Base-by-base conservation (phyloP, 257 asterid genomes). In the Knoxia roxburghii region DNA sequence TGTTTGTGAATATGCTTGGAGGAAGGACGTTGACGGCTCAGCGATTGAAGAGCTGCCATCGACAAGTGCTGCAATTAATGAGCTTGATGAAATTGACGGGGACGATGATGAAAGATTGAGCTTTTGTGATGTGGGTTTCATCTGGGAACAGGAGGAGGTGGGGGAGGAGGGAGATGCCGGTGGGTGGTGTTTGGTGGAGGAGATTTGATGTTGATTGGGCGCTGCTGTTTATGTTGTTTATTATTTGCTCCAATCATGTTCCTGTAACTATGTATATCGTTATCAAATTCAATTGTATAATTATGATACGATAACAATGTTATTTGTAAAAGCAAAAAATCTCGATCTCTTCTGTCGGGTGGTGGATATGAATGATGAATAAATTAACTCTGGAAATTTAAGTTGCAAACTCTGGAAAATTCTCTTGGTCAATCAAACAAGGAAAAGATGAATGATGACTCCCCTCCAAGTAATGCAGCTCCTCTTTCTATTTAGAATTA, bases 181-280 rank as follows among this genome's bases (percentile, higher is more conserved):
- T 62, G 83, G 78, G 54, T 89, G 98, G 97, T 87, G 86, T 68
- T 75, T 89, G 68, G 90, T 87, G 75, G 86, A 85, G 57, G 86
- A 85, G 73, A 69, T 84, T 67, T 81, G 77, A 86, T 57, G 32
- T n/a, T 40, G 18, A 39, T 55, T 55, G 17, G 4, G 12, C 41
- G 52, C 13, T 2, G 0, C 10, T 46, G 26, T 20, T n/a, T 45
- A 45, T 26, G 43, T 32, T 57, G 26, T 43, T 40, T 11, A 21
- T 21, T 39, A 30, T 18, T n/a, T 49, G 69, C 41, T 37, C 11
- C 32, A 6, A 21, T 40, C 14, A 63, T 45, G 54, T 8, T 2
- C 29, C 58, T 50, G 46, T 54, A 45, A 40, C 40, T 49, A 40
- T 37, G 0, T 60, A 12, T 48, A 48, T 32, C 29, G 5, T 11